Conservation (phyloP, 352 stramenopile genomes). For the Globisporangium okanoganense region DNA sequence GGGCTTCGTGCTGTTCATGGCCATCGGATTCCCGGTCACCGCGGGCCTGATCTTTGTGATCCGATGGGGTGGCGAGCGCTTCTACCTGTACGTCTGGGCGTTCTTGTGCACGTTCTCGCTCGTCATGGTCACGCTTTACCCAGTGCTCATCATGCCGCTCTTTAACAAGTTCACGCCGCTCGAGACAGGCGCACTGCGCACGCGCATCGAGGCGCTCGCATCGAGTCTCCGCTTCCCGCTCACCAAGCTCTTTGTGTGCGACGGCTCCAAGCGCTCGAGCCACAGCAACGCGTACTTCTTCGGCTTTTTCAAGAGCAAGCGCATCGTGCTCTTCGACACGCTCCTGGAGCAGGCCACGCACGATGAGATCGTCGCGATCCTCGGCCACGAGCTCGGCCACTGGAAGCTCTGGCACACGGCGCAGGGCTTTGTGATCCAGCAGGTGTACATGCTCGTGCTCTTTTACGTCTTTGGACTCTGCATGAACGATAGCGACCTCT, state of each 20-base stretch:
- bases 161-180: constrained; percentile 96
- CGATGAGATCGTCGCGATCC: constrained; percentile 95
- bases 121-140: constrained; percentile 96
- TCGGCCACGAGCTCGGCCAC: constrained; percentile 96
- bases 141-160: constrained; percentile 95
- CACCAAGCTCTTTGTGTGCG: constrained; percentile 97
- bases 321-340: constrained; percentile 97
- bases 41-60: constrained; percentile 68
- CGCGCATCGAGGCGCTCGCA: constrained; percentile 91
- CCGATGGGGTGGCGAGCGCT: constrained; percentile 63
- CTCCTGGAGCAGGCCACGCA: constrained; percentile 91
- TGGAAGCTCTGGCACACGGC: constrained; percentile 96
- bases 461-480: constrained; percentile 82
- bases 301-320: constrained; percentile 96
- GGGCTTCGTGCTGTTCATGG: constrained; percentile 80
- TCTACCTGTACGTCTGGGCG: constrained; percentile 93
- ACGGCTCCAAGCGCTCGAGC: constrained; percentile 95
- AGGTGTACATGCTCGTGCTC: constrained; percentile 75
- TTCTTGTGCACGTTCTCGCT: constrained; percentile 94
- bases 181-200: constrained; percentile 86
- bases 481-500: constrained; percentile 76
- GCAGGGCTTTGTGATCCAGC: constrained; percentile 92
- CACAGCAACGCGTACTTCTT: constrained; percentile 91
- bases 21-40: constrained; percentile 68
- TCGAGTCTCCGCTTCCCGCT: constrained; percentile 91